Base-by-base conservation (phyloP, 495 filamentous ascomycete species). In the Neurospora sp. region DNA sequence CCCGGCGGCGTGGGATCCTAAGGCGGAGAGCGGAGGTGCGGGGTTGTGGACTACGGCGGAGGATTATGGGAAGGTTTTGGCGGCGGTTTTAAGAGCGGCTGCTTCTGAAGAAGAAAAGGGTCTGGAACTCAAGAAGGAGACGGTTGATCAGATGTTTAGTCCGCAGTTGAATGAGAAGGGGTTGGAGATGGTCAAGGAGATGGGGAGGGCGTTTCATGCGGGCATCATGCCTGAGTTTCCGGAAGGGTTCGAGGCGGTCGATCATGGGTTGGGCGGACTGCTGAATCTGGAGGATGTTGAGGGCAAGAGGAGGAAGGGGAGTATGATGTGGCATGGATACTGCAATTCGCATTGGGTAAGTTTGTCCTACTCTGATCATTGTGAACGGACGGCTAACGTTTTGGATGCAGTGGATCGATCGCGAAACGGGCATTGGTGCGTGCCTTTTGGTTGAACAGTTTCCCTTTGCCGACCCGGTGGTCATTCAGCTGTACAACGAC, bases 31-130 rank as follows among this genome's bases (percentile, higher is more conserved):
- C 66, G 90, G 88, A 3, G 90, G 90, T 1, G 83, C 82, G 11
- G 90, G 90, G 1, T 44, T 86, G 23, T 89, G 81, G 70, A 80
- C 83, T 6, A 78, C 82, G 0, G 83, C 85, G 6, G 75, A 59
- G 16, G 86, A 86, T 69, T 89, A 86, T 72, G 76, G 82, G 37
- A 88, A 85, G 74, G 76, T 90, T 11, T 77, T 90, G 69, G 82
- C 80, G 20, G 83, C 82, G 20, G 9, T 90, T 54, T 75, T 91
- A 44, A 42, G 69, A 39, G 73, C 71, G 23, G 20, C 27, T 16
- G 12, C 5, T 31, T 31, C 31, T 31, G 31, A 31, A 31, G 31
- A 31, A 31, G 31, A 31, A 31, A 31, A 31, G 31, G 31, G 31
- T 31, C 31, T 80, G 5, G 27, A 14, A 12, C 39, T 81, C 46